Conservation (phyloP, 306 rosid species). For the Quercus berberidifolia region DNA sequence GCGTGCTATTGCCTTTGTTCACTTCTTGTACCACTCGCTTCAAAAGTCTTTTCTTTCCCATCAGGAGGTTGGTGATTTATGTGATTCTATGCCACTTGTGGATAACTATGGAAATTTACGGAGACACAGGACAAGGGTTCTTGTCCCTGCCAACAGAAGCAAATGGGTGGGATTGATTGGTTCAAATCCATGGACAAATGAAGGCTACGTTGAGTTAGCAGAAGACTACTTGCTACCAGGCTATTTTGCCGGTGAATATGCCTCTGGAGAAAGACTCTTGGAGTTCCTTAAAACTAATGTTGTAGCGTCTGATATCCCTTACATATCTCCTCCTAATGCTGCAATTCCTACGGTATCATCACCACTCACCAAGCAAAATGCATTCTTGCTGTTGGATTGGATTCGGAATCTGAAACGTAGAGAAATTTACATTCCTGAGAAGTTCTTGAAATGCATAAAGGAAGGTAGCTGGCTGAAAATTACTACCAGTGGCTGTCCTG, state of each 20-base stretch:
- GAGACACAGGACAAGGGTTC: constrained; percentile 18
- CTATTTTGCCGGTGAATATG: constrained; percentile 30
- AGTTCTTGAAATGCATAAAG: constrained; percentile 45
- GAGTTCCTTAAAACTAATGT: constrained; percentile 38
- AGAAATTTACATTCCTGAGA: constrained; percentile 9
- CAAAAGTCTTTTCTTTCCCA: constrained; percentile 8
- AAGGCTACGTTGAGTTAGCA: constrained; percentile 50
- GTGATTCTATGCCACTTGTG: constrained; percentile 52
- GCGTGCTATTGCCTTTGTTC: constrained; percentile 41
- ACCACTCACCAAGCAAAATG: constrained; percentile 53
- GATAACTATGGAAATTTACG: constrained; percentile 40
- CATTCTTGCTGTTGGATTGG: constrained; percentile 52
- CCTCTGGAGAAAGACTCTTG: constrained; percentile 7
- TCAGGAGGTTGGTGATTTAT: constrained; percentile 11
- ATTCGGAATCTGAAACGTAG: constrained; percentile 25
- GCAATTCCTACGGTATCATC: constrained; percentile 41
- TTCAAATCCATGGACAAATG: constrained; percentile 58
- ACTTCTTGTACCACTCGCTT: constrained; percentile 52
- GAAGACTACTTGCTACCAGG: constrained; percentile 36
- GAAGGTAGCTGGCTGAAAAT: constrained; percentile 66
- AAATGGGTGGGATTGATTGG: constrained; percentile 60
- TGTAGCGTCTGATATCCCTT: constrained; percentile 58
- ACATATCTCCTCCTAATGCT: constrained; percentile 53
- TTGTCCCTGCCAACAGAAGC: constrained; percentile 67
- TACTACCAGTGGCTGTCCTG: constrained; percentile 32